Percentiles rank a stretch among this genome's conserved stretches.
phyloP scores from a whole-genome alignment of 257 asterid species.

The Penstemon eatonii region DNA sequence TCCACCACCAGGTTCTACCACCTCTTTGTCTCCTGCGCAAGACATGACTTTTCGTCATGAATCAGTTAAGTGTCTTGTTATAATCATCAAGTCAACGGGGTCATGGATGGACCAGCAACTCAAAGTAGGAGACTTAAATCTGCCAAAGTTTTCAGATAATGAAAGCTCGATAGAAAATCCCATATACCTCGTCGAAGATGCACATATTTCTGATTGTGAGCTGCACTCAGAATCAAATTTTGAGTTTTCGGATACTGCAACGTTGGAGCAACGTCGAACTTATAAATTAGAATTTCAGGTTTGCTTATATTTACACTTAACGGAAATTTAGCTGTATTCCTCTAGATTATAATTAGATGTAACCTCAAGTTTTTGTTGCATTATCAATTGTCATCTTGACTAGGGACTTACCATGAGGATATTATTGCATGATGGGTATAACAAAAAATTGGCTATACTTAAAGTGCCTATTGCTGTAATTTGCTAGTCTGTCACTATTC shows the following conservation, averaged over 20 bases:
- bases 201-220: slow-evolving; percentile 66
- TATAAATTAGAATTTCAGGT: slow-evolving; percentile 97
- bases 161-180: slow-evolving; percentile 57
- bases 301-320: slow-evolving; percentile 31
- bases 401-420: slow-evolving; percentile 10
- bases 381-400: slow-evolving; percentile 16
- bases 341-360: background rate
- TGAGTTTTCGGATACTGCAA: slow-evolving; percentile 72
- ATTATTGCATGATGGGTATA: slow-evolving; percentile 23
- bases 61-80: slow-evolving; percentile 92
- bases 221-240: slow-evolving; percentile 63
- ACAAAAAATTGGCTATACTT: slow-evolving; percentile 2
- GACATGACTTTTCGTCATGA: slow-evolving; percentile 94
- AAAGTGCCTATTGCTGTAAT: slow-evolving; percentile 15
- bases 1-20: slow-evolving; percentile 92
- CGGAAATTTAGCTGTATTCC: background rate
- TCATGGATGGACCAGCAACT: slow-evolving; percentile 98
- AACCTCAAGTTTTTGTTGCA: slow-evolving; percentile 17
- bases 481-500: slow-evolving; percentile 9
- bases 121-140: slow-evolving; percentile 67
- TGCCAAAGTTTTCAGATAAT: slow-evolving; percentile 51
- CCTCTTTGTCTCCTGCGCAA: slow-evolving; percentile 86
- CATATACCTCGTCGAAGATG: slow-evolving; percentile 49
- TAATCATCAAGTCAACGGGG: slow-evolving; percentile 89
- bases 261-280: slow-evolving; percentile 96